Percentiles rank a stretch among this genome's conserved stretches.
Conservation (phyloP, 305 asterid genomes). For the Salvia sclarea region DNA sequence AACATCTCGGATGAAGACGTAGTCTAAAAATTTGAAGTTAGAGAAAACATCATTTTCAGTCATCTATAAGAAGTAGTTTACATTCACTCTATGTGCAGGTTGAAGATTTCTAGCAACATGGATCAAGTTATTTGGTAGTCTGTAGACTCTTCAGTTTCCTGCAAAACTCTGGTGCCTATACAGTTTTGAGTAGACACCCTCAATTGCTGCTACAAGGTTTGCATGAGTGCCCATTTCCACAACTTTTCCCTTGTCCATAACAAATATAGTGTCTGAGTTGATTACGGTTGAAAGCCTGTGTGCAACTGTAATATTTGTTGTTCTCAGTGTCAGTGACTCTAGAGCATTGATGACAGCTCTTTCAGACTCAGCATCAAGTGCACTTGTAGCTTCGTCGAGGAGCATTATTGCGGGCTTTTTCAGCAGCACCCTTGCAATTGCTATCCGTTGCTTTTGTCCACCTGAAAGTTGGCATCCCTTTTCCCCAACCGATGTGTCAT, state of each 20-base stretch:
- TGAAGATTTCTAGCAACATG: background rate
- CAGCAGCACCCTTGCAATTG: slow-evolving; percentile 67
- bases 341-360: slow-evolving; percentile 58
- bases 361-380: slow-evolving; percentile 79
- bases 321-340: slow-evolving; percentile 47
- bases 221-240: slow-evolving; percentile 65
- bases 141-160: slow-evolving; percentile 13
- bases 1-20: background rate
- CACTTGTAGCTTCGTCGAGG: slow-evolving; percentile 87
- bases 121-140: background rate
- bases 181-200: slow-evolving; percentile 41
- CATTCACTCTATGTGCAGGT: background rate
- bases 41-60: background rate
- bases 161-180: slow-evolving; percentile 55
- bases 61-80: background rate
- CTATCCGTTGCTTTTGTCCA: slow-evolving; percentile 81
- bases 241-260: slow-evolving; percentile 70
- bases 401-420: slow-evolving; percentile 71
- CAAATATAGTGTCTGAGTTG: slow-evolving; percentile 55
- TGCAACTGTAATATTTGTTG: slow-evolving; percentile 65
- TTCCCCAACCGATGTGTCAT: slow-evolving; percentile 68
- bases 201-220: slow-evolving; percentile 39
- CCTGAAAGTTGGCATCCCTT: slow-evolving; percentile 86
- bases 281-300: slow-evolving; percentile 77
- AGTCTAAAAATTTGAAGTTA: background rate